Conservation (phyloP, 345 rosid species). For the Arabis alpina region DNA sequence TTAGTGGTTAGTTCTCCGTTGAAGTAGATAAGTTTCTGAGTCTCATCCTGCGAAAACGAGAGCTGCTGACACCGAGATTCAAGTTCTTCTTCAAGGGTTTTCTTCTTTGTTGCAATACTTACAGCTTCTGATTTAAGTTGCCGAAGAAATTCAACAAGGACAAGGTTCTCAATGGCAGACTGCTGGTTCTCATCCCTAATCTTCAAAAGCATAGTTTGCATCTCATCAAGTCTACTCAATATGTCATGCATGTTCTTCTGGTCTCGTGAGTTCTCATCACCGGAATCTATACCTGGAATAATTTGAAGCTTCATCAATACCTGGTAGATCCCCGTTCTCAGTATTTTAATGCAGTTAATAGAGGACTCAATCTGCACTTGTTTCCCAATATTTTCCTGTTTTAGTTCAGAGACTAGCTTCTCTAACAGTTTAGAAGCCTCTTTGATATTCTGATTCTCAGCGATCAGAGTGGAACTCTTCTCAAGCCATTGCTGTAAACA, state of each 20-base stretch:
- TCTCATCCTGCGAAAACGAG: conserved; percentile 50
- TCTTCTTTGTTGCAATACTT: conserved; percentile 53
- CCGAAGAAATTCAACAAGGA: conserved; percentile 6
- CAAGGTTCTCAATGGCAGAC: conserved; percentile 30
- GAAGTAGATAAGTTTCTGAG: conserved; percentile 45
- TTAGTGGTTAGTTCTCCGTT: conserved; percentile 60
- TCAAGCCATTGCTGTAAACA: conserved; percentile 68
- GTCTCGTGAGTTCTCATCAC: conserved; percentile 51
- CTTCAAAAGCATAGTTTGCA: conserved; percentile 55
- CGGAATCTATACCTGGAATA: conserved; percentile 43
- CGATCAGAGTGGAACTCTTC: conserved; percentile 56
- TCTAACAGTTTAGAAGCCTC: conserved; percentile 63
- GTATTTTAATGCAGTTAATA: conserved; percentile 52
- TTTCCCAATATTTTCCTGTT: conserved; percentile 57
- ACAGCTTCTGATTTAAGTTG: background rate
- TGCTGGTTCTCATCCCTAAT: conserved; percentile 63
- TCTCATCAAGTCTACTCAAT: conserved; percentile 55
- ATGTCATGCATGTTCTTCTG: conserved; percentile 47
- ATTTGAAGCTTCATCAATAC: conserved; percentile 56
- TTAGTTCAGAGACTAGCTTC: conserved; percentile 59
- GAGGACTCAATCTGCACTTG: conserved; percentile 59
- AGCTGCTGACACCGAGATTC: conserved; percentile 54
- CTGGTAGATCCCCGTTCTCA: conserved; percentile 61
- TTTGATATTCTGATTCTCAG: conserved; percentile 58
- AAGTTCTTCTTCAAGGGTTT: conserved; percentile 51